These are phyloP conservation scores for Gorgonomyces haynaldii DNA, from an alignment of 192 early-diverging fungal genomes.

Conservation along the genomic window DNA sequence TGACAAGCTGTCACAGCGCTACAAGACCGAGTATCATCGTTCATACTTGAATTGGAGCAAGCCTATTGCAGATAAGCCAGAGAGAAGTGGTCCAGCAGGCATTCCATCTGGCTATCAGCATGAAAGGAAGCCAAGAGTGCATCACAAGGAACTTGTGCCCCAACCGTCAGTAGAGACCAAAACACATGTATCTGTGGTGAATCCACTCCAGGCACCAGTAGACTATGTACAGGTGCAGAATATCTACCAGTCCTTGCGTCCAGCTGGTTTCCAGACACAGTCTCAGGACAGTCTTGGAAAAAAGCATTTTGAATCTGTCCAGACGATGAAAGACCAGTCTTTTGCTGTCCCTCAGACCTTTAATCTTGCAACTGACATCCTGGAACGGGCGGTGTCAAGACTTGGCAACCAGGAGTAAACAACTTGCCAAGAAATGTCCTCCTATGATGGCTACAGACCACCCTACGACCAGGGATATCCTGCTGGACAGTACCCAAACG, in stretches of 20 bases:
- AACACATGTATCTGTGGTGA: not conserved
- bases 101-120: not conserved
- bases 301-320: too few relatives aligned
- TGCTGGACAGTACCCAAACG: too few relatives aligned
- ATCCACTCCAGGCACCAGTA: not conserved
- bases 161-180: not conserved
- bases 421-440: too few relatives aligned
- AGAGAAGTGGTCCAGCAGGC: not conserved
- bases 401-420: too few relatives aligned
- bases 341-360: too few relatives aligned
- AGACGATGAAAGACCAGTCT: too few relatives aligned
- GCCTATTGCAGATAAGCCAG: conserved; percentile 1
- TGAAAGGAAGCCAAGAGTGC: not conserved
- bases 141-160: not conserved
- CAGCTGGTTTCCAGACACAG: too few relatives aligned
- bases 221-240: conserved; percentile 6
- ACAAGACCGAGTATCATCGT: conserved; percentile 7
- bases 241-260: conserved; percentile 3
- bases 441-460: too few relatives aligned
- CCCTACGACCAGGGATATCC: too few relatives aligned
- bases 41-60: conserved; percentile 5
- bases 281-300: too few relatives aligned
- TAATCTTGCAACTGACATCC: too few relatives aligned
- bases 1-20: not conserved
- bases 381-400: too few relatives aligned